Conservation (phyloP, 371 early-diverging fungal genomes). For the Coemansia sp. region DNA sequence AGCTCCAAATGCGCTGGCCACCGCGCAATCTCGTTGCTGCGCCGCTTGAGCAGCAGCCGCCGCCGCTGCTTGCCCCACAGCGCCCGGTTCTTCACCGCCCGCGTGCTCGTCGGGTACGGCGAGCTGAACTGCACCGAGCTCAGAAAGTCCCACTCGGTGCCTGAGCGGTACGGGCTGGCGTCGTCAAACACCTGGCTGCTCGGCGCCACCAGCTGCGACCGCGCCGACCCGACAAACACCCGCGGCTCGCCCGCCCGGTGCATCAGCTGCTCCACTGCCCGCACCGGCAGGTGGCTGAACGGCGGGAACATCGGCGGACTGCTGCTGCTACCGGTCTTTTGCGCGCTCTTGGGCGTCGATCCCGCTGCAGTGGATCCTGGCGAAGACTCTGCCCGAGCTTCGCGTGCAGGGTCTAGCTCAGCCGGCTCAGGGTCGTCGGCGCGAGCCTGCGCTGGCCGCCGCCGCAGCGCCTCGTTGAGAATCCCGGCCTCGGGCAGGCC, state of each 20-base stretch:
- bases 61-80: slow-evolving; percentile 15
- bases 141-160: slow-evolving; percentile 49
- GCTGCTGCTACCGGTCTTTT: background rate
- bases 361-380: background rate
- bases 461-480: slow-evolving; percentile 3
- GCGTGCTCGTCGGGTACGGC: slow-evolving; percentile 39
- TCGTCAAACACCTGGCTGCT: slow-evolving; percentile 24
- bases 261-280: slow-evolving; percentile 44
- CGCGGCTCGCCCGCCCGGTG: slow-evolving; percentile 50
- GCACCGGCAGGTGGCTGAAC: slow-evolving; percentile 51
- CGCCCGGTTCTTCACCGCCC: slow-evolving; percentile 17
- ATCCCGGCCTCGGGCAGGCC: slow-evolving; percentile 12
- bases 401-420: background rate
- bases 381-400: background rate
- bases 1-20: slow-evolving; percentile 54
- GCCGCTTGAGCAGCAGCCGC: slow-evolving; percentile 24
- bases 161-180: slow-evolving; percentile 39
- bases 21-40: slow-evolving; percentile 26
- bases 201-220: slow-evolving; percentile 33
- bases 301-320: slow-evolving; percentile 50
- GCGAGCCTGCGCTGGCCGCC: background rate
- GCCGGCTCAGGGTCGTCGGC: background rate
- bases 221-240: slow-evolving; percentile 41
- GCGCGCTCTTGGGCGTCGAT: background rate
- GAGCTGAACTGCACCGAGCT: slow-evolving; percentile 49